Evolutionary conservation across 2,329 filamentous ascomycete genomes (phyloP).

Genomic region (Alternaria ethzedia): DNA sequence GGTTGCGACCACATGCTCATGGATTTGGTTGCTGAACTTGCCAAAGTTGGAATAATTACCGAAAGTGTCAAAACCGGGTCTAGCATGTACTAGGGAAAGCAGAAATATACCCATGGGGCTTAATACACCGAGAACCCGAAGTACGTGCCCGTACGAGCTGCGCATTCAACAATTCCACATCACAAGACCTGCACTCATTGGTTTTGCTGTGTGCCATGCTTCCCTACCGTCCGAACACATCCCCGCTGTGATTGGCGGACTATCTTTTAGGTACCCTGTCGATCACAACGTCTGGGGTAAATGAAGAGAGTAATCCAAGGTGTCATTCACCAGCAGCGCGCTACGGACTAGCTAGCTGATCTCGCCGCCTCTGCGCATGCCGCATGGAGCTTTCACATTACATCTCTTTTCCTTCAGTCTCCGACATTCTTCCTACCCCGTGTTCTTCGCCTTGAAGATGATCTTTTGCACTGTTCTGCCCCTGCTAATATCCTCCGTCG

Average conservation of each 20-base stretch:
- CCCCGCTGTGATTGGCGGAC: constrained; percentile 20
- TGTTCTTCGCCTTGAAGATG: constrained; percentile 11
- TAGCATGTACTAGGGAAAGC: constrained; percentile 5
- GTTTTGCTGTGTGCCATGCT: not conserved
- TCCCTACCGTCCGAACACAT: not conserved
- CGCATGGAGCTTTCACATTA: not conserved
- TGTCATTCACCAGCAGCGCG: not conserved
- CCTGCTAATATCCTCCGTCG: constrained; percentile 23
- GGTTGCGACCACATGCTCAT: constrained; percentile 21
- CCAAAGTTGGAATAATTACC: constrained; percentile 6
- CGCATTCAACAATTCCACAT: not conserved
- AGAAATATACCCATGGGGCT: not conserved
- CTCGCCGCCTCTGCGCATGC: not conserved
- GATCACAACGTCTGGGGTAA: constrained; percentile 15
- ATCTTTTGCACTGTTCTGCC: constrained; percentile 20
- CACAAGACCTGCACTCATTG: not conserved
- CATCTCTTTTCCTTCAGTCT: not conserved
- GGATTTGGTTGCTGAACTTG: constrained; percentile 15
- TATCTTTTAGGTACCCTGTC: not conserved
- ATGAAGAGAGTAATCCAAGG: constrained; percentile 13
- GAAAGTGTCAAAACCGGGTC: constrained; percentile 14
- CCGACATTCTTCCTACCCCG: not conserved
- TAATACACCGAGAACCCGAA: not conserved
- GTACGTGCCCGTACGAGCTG: not conserved
- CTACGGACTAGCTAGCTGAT: not conserved